Percentiles rank a stretch among this genome's conserved stretches.
Evolutionary conservation across 441 rosid species (phyloP).

Genomic region (Manihot esculenta): DNA sequence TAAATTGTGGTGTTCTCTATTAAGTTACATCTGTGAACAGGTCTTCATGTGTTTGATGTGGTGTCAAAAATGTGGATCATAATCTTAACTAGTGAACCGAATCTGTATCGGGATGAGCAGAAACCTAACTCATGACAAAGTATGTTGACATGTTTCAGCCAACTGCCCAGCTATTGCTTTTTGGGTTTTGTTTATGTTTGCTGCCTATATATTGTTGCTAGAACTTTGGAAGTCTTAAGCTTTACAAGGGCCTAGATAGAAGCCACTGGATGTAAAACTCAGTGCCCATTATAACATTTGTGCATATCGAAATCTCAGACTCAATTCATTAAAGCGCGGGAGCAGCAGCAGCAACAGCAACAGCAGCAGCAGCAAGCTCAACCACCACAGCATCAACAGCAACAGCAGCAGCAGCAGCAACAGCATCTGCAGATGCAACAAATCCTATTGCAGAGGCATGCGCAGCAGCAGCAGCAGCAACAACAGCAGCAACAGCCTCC

Average conservation of each 20-base stretch:
- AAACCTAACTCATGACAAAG: background rate
- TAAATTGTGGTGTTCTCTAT: background rate
- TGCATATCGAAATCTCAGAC: slow-evolving; percentile 46
- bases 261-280: background rate
- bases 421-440: slow-evolving; percentile 73
- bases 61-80: background rate
- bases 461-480: slow-evolving; percentile 52
- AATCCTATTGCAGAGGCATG: slow-evolving; percentile 48
- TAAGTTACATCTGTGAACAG: background rate
- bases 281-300: slow-evolving; percentile 14
- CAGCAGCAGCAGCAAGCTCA: slow-evolving; percentile 59
- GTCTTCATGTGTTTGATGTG: background rate
- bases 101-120: background rate
- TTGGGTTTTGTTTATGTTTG: background rate
- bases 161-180: background rate
- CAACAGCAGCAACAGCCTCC: slow-evolving; percentile 35
- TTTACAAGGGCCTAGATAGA: background rate
- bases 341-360: slow-evolving; percentile 59
- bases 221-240: background rate
- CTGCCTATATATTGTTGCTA: background rate
- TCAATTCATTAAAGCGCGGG: slow-evolving; percentile 74
- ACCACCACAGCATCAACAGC: slow-evolving; percentile 59
- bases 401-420: slow-evolving; percentile 54
- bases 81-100: background rate
- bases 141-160: background rate